Conservation (phyloP, 305 asterid species). For the Fraxinus angustifolia region DNA sequence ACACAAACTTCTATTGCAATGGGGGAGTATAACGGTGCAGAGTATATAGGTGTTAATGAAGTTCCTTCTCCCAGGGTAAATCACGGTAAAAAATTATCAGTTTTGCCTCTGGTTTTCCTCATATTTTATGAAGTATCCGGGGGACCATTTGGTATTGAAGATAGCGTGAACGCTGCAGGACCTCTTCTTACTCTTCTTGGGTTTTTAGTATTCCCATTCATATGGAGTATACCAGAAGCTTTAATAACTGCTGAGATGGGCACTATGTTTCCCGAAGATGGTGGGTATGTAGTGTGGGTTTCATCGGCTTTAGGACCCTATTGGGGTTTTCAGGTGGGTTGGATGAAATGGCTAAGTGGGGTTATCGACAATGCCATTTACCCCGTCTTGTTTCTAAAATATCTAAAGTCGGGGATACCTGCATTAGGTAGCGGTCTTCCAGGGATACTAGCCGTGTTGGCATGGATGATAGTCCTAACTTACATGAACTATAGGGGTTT, state of each 20-base stretch:
- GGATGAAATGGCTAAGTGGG: constrained; percentile 90
- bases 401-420: constrained; percentile 65
- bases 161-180: constrained; percentile 71
- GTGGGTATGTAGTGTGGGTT: constrained; percentile 91
- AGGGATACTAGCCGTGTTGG: constrained; percentile 52
- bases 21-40: constrained; percentile 33
- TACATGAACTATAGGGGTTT: constrained; percentile 72
- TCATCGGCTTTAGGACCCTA: constrained; percentile 76
- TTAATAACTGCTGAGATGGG: constrained; percentile 82
- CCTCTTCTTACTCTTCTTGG: constrained; percentile 76
- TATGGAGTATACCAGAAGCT: constrained; percentile 90
- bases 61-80: constrained; percentile 32
- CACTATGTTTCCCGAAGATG: constrained; percentile 84
- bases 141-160: constrained; percentile 84
- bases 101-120: constrained; percentile 71
- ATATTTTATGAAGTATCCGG: constrained; percentile 91
- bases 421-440: constrained; percentile 63
- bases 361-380: constrained; percentile 80
- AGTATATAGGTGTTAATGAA: constrained; percentile 39
- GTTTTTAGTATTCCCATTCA: constrained; percentile 57
- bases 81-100: constrained; percentile 43
- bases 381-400: constrained; percentile 72
- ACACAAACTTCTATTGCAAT: constrained; percentile 29
- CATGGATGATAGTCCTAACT: constrained; percentile 46
- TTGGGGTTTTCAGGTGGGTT: constrained; percentile 87